Percentiles rank a stretch among this genome's conserved stretches.
Evolutionary conservation across 169 alveolate species (phyloP).

Genomic region (Plasmodium adleri): DNA sequence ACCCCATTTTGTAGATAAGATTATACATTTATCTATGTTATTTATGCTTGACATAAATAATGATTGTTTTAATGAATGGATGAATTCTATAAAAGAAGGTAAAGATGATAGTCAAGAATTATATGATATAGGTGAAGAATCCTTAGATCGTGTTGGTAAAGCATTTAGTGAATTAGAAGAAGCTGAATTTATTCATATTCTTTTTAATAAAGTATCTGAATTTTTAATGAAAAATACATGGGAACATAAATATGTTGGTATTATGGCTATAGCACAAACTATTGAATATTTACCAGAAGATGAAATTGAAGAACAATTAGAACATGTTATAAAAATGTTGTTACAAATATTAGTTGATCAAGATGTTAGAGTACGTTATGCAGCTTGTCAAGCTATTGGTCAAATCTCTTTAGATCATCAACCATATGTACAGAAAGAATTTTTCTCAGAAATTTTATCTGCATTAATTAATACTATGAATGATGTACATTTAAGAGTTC

Average conservation of each 20-base stretch:
- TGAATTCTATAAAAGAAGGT: constrained; percentile 87
- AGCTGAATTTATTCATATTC: constrained; percentile 85
- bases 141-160: constrained; percentile 88
- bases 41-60: constrained; percentile 89
- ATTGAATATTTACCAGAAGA: constrained; percentile 90
- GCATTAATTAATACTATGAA: constrained; percentile 88
- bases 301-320: constrained; percentile 88
- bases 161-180: constrained; percentile 87
- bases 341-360: constrained; percentile 87
- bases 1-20: constrained; percentile 84
- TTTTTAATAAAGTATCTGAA: constrained; percentile 85
- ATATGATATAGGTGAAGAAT: constrained; percentile 90
- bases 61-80: constrained; percentile 88
- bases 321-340: constrained; percentile 86
- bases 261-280: constrained; percentile 91
- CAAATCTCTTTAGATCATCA: constrained; percentile 93
- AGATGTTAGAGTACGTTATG: constrained; percentile 92
- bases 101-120: constrained; percentile 87
- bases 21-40: constrained; percentile 81
- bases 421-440: constrained; percentile 91
- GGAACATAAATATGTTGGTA: constrained; percentile 90
- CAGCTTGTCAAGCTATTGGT: constrained; percentile 94
- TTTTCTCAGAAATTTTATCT: constrained; percentile 83
- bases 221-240: constrained; percentile 86
- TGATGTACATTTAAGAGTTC: constrained; percentile 89